Percentiles rank a stretch among this genome's conserved stretches.
These are phyloP conservation scores for Striga asiatica DNA, from an alignment of 257 asterid genomes.

Conservation along the genomic window DNA sequence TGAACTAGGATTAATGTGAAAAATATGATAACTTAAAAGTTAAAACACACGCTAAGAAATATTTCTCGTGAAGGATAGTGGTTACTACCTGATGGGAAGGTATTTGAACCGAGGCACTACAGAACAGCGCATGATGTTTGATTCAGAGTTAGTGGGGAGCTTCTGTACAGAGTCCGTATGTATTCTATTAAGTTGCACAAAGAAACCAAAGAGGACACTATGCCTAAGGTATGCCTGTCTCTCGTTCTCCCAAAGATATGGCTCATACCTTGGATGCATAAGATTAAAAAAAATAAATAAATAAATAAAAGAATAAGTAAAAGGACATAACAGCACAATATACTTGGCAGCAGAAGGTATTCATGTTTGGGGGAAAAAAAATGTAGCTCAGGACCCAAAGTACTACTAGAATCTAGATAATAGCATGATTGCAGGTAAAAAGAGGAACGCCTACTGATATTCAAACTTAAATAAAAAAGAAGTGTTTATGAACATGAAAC, in stretches of 20 bases:
- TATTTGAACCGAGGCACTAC: constrained; percentile 94
- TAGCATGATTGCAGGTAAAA: background rate
- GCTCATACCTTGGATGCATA: constrained; percentile 66
- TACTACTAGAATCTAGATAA: background rate
- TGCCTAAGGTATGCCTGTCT: constrained; percentile 87
- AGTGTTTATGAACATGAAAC: background rate
- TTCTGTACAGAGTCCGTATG: constrained; percentile 63
- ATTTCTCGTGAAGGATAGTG: constrained; percentile 13
- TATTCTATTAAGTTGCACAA: constrained; percentile 87
- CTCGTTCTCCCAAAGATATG: constrained; percentile 93
- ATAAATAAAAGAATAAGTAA: constrained; percentile 6
- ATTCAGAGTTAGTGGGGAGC: constrained; percentile 78
- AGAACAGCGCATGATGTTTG: constrained; percentile 94
- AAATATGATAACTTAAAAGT: background rate
- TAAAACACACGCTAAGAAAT: background rate
- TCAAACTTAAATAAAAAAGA: background rate
- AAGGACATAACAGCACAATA: constrained; percentile 5
- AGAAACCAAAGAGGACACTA: constrained; percentile 87
- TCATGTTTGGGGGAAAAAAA: background rate
- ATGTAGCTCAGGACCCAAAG: background rate
- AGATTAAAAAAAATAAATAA: constrained; percentile 15
- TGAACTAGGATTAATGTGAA: too few species aligned
- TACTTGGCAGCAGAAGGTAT: constrained; percentile 1
- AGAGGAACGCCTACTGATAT: background rate
- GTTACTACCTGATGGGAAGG: constrained; percentile 87